Base-by-base conservation (phyloP, 2,329 filamentous ascomycete genomes). In the Colletotrichum caudatum region DNA sequence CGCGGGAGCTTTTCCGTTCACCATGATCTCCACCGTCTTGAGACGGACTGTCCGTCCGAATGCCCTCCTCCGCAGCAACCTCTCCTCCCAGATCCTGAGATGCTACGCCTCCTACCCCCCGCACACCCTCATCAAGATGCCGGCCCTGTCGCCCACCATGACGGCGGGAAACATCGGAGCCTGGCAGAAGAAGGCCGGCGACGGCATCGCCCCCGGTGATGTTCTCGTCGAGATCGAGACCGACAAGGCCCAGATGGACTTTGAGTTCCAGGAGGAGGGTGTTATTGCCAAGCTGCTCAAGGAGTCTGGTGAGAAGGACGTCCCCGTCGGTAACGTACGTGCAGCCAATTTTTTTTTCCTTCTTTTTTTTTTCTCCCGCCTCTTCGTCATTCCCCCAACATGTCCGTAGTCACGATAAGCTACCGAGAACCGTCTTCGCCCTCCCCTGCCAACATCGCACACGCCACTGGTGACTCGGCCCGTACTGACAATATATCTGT, bases 161-260 rank as follows among this genome's bases (percentile, higher is more conserved):
- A 95, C 93, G 75, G 88, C 93, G 74, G 96, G 96, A 82, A 97
- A 97, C 87, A 97, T 99, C 83, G 97, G 96, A 78, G 87, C 91
- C 75, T 99, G 96, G 96, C 94, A 98, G 87, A 99, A 98, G 90
- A 97, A 98, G 87, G 88, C 91, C 76, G 96, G 96, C 80, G 96
- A 99, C 83, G 80, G 87, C 74, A 91, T 99, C 82, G 86, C 90
- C 70, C 95, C 97, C 64, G 96, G 96, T 81, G 96, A 99, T 82
- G 96, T 99, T 58, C 86, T 99, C 77, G 95, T 97, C 77, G 95
- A 97, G 88, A 97, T 98, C 79, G 96, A 99, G 89, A 99, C 96
- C 78, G 96, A 99, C 85, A 99, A 99, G 89, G 96, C 96, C 75
- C 96, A 98, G 87, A 99, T 99, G 96, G 96, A 99, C 87, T 98